Evolutionary conservation across 2,329 filamentous ascomycete species (phyloP).

Genomic region (Trichoderma polysporum): DNA sequence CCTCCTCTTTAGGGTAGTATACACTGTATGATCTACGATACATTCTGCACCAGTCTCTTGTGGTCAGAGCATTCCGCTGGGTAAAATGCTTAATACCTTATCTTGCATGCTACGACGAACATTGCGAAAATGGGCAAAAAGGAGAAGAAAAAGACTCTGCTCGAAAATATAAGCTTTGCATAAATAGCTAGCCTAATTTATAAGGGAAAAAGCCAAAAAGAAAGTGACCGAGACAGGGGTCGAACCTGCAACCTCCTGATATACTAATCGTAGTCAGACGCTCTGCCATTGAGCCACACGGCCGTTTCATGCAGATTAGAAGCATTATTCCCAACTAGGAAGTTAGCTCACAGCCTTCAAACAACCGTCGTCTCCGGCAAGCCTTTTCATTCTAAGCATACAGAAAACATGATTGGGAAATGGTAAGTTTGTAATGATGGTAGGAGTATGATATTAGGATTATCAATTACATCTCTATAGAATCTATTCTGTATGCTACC

Average conservation of each 20-base stretch:
- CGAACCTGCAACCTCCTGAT: constrained; percentile 22
- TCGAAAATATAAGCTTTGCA: not conserved
- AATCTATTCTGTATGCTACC: not conserved
- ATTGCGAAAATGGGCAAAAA: not conserved
- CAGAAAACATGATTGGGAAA: not conserved
- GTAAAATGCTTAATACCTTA: not conserved
- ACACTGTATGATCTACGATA: not conserved
- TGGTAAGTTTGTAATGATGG: not conserved
- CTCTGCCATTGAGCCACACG: constrained; percentile 22
- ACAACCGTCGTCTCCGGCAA: not conserved
- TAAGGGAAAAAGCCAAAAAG: not conserved
- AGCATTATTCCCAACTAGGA: not conserved
- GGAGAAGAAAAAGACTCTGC: not conserved
- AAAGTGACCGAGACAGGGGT: constrained; percentile 21
- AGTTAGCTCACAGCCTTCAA: not conserved
- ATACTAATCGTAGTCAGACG: constrained; percentile 20
- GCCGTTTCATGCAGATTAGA: not conserved
- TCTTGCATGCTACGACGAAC: not conserved
- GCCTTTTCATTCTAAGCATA: not conserved
- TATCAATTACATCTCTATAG: not conserved
- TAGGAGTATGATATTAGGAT: not conserved
- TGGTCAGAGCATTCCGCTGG: not conserved
- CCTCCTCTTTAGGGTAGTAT: not conserved
- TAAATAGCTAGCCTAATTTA: not conserved
- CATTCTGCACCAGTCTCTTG: not conserved